Conservation (phyloP, 768 basidiomycete species). For the Tricholoma furcatifolium region DNA sequence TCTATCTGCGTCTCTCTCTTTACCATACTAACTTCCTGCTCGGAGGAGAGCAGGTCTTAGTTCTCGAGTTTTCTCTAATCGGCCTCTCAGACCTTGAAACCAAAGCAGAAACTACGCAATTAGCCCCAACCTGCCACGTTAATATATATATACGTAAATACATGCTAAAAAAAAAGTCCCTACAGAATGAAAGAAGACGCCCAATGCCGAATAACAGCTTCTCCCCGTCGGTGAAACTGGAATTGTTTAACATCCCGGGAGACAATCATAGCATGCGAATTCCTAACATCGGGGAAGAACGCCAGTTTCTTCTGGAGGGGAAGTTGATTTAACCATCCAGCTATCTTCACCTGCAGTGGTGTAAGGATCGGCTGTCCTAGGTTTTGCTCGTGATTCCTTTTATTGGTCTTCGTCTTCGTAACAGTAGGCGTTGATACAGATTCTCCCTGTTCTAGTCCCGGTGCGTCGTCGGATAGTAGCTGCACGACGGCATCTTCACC, state of each 20-base stretch:
- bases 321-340: slow-evolving; percentile 61
- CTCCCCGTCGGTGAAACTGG: slow-evolving; percentile 55
- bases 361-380: slow-evolving; percentile 48
- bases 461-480: slow-evolving; percentile 42
- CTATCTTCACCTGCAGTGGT: slow-evolving; percentile 55
- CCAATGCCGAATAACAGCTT: slow-evolving; percentile 71
- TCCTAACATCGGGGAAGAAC: slow-evolving; percentile 57
- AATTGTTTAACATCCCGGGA: slow-evolving; percentile 66
- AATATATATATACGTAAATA: too few relatives aligned
- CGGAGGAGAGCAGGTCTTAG: too few relatives aligned
- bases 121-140: too few relatives aligned
- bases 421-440: background rate
- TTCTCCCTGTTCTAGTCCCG: too few relatives aligned
- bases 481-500: slow-evolving; percentile 64
- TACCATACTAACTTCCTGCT: too few relatives aligned
- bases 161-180: too few relatives aligned
- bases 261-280: slow-evolving; percentile 73
- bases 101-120: too few relatives aligned
- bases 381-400: background rate
- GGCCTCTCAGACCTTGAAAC: too few relatives aligned
- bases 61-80: too few relatives aligned
- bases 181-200: slow-evolving; percentile 6
- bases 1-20: too few relatives aligned
- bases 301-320: slow-evolving; percentile 72
- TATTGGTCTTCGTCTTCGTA: background rate